phyloP scores from a whole-genome alignment of 1,139 yeast species.

The Yamadazyma atlantica region DNA sequence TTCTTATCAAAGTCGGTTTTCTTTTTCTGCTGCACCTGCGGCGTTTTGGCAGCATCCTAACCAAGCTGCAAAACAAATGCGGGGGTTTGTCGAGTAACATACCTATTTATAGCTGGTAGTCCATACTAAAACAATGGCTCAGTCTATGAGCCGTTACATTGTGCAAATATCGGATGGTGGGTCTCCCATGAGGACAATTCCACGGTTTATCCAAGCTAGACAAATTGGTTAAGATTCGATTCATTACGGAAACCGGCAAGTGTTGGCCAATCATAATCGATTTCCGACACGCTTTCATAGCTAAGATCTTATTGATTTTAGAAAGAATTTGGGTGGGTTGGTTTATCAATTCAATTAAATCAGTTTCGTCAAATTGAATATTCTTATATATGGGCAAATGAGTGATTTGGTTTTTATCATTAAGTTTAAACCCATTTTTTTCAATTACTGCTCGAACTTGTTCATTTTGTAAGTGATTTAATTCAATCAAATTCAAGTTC shows the following conservation, averaged over 20 bases:
- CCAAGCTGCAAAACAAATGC: too few relatives aligned
- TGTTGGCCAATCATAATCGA: conserved; percentile 93
- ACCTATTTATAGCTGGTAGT: background rate
- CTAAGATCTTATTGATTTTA: conserved; percentile 79
- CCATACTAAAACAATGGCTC: background rate
- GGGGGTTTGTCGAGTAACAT: too few relatives aligned
- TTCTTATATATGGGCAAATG: conserved; percentile 76
- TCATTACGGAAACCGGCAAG: conserved; percentile 60
- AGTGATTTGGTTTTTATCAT: conserved; percentile 35
- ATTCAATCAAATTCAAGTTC: conserved; percentile 76
- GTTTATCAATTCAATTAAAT: conserved; percentile 71
- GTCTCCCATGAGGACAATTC: conserved; percentile 99
- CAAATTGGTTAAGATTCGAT: conserved; percentile 61
- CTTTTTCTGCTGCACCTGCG: too few relatives aligned
- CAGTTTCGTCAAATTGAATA: conserved; percentile 62
- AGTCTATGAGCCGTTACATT: conserved; percentile 37
- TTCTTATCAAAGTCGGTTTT: too few relatives aligned
- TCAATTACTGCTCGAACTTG: conserved; percentile 59
- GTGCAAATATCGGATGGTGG: conserved; percentile 87
- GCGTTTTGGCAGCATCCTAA: too few relatives aligned
- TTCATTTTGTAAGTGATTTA: conserved; percentile 50
- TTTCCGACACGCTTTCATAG: conserved; percentile 91
- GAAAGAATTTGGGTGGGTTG: conserved; percentile 30
- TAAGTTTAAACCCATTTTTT: conserved; percentile 70
- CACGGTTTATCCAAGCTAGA: conserved; percentile 86